Percentiles rank a stretch among this genome's conserved stretches.
These are phyloP conservation scores for Neotropicomus parvogracilis DNA, from an alignment of 1,284 basidiomycete genomes.

Conservation along the genomic window DNA sequence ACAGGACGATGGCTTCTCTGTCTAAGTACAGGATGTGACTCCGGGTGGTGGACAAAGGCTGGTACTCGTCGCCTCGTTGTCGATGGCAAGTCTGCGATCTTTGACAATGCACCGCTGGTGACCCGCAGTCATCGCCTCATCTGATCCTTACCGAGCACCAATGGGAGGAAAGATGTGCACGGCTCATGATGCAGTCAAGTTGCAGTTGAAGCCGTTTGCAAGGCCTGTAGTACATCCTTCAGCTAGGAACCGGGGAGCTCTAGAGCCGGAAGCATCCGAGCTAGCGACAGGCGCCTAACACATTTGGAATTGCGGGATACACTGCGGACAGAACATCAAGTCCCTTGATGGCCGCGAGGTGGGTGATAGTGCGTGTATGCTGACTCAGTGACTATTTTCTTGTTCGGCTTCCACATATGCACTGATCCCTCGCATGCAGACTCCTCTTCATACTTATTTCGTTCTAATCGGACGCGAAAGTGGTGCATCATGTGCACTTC, in stretches of 20 bases:
- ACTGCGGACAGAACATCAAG: not conserved
- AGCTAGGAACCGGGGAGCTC: too few species aligned
- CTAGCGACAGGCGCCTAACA: too few species aligned
- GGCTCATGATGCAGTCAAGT: too few species aligned
- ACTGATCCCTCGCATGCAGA: not conserved
- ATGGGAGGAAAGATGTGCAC: too few species aligned
- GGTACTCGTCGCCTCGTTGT: constrained; percentile 1
- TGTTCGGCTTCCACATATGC: not conserved
- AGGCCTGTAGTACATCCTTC: too few species aligned
- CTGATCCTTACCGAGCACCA: too few species aligned
- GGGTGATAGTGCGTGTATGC: too few species aligned
- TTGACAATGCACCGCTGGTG: not conserved
- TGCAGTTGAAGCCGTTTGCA: too few species aligned
- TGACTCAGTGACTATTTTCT: not conserved
- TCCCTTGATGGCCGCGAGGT: constrained; percentile 20
- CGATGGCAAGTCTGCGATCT: not conserved
- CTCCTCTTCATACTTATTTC: not conserved
- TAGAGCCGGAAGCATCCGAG: too few species aligned
- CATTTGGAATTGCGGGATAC: too few species aligned
- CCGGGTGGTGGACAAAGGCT: not conserved
- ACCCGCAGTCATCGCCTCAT: not conserved
- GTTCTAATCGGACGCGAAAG: constrained; percentile 2
- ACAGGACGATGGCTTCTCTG: not conserved
- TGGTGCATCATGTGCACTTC: not conserved
- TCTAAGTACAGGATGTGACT: too few species aligned